Evolutionary conservation across 2,329 filamentous ascomycete genomes (phyloP), one percentile per base, ranked within the genome.

Genomic region (Atkinsonella hypoxylon): DNA sequence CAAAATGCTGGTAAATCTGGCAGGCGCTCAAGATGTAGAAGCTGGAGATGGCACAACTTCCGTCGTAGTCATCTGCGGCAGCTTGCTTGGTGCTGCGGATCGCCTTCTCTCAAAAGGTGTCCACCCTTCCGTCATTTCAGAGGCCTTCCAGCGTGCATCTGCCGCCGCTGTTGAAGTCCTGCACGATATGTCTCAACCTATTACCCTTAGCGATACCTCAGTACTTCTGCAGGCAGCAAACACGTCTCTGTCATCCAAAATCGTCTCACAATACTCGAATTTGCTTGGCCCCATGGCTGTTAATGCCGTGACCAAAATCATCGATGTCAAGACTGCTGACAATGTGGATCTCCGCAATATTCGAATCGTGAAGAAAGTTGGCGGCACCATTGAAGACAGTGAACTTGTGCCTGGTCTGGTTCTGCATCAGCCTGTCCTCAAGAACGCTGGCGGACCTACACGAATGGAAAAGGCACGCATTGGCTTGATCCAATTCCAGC

Each of bases 281-380:
- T 79, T 91, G 40, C 81, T 98, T 18, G 91, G 89, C n/a, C 89
- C 89, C 51, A 98, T 98, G 87, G 93, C 93, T 42, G 93, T 98
- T 52, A 94, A 97, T 68, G 87, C 93, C 20, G 91, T 98, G 48
- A 82, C 91, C 55, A 94, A 94, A 74, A 89, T 91, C 50, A 96
- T 98, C 70, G 91, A 98, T 65, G 77, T 91, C 54, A 95, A 90
- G 74, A 95, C 85, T 20, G 91, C 93, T 50, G 88, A 96, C 58
- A 98, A 98, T 58, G 93, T 96, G 51, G 93, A 98, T 63, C 76
- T 98, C 53, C 89, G 88, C 67, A 96, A 97, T 70, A 96, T 98
- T 56, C 82, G 93, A 58, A 93, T 97, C 60, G 78, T 98, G 63
- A 97, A 97, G 80, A 97, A 96, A 73, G 85, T 94, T 51, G 93